Base-by-base conservation (phyloP, 2,329 filamentous ascomycete genomes). In the Esteya vermicola region DNA sequence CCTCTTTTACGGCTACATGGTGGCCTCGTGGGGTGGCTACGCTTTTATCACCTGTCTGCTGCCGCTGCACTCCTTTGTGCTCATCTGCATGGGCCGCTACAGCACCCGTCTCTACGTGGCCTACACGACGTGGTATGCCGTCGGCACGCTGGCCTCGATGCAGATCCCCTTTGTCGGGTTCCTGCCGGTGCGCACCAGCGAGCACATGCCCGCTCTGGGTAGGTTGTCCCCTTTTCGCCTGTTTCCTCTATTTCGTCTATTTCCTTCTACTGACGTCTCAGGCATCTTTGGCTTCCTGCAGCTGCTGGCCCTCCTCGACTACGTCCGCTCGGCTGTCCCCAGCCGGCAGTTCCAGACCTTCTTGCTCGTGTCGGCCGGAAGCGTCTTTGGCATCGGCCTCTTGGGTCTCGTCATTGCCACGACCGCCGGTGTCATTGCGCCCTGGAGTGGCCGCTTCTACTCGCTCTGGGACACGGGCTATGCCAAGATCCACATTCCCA, bases 1-100 rank as follows among this genome's bases (percentile, higher is more conserved):
- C 33, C 71, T 98, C 41, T 96, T 93, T 65, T 98, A 98, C 63
- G 91, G 91, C 55, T 98, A 98, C 76, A 98, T 98, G 91, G 91
- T 98, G 48, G 91, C 89, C 36, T 93, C 93, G 16, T 98, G 91
- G 91, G 91, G 91, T 71, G 91, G 91, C 56, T 98, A 98, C 61
- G 91, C 94, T 54, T 98, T 98, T 74, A 98, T 98, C 57, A 98
- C 93, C 45, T 95, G 93, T 59, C 67, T 98, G 62, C 78, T 98
- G 44, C 91, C 91, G 28, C 75, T 98, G 50, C 91, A 98, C 61
- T 79, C 85, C 8, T 88, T 98, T 52, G 85, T 94, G 35, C 71
- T 98, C 50, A 81, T 98, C 54, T 85, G 82, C 64, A 98, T 98
- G 89, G 93, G 93, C 38, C 72, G 91, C 44, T 98, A 93, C 63